Conservation (phyloP, 202 grass and related monocot genomes). For the Zizania palustris region DNA sequence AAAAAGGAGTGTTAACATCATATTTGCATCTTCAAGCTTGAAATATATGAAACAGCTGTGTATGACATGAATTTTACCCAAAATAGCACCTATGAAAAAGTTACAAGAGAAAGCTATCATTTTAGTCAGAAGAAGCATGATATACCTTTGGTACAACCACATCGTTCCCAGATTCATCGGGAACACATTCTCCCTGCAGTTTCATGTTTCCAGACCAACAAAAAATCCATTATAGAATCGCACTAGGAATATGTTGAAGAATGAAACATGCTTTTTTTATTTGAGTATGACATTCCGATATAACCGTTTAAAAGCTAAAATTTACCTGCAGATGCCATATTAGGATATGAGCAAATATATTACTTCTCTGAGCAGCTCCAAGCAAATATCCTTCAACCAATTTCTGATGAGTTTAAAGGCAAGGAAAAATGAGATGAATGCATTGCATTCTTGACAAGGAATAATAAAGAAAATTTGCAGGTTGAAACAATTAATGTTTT, state of each 20-base stretch:
- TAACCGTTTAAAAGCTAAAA: conserved; percentile 33
- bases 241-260: conserved; percentile 23
- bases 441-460: conserved; percentile 24
- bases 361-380: conserved; percentile 92
- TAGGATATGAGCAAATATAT: conserved; percentile 99
- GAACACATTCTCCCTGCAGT: conserved; percentile 76
- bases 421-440: conserved; percentile 31
- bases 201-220: conserved; percentile 35
- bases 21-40: conserved; percentile 23
- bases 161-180: conserved; percentile 76
- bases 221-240: conserved; percentile 33
- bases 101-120: conserved; percentile 21
- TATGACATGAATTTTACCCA: conserved; percentile 27
- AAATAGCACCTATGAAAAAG: conserved; percentile 32
- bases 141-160: conserved; percentile 64
- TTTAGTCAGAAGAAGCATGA: conserved; percentile 15
- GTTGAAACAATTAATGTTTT: conserved; percentile 28
- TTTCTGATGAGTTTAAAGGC: conserved; percentile 62
- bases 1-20: conserved; percentile 39
- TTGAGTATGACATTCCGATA: conserved; percentile 4
- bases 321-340: conserved; percentile 99
- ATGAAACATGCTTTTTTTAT: conserved; percentile 36
- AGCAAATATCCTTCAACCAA: conserved; percentile 99
- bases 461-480: conserved; percentile 30
- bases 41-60: conserved; percentile 10